Evolutionary conservation across 352 stramenopile genomes (phyloP).

Genomic region (Phytophthora meadii): DNA sequence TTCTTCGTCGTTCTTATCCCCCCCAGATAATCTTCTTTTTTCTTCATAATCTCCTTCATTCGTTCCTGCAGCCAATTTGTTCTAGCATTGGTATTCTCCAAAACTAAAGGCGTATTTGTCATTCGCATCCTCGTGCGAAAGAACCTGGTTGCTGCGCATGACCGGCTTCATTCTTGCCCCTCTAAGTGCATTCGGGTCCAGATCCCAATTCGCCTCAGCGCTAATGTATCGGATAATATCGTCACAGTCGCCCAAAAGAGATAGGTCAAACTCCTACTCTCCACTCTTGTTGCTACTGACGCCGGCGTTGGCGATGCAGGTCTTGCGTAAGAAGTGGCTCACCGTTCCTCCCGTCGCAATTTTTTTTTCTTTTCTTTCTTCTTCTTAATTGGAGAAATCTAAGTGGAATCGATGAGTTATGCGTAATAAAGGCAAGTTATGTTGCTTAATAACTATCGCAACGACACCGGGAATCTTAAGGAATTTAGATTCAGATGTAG

Average conservation of each 20-base stretch:
- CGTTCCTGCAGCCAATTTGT: slow-evolving; percentile 37
- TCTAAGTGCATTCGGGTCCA: slow-evolving; percentile 24
- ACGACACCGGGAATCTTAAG: no score
- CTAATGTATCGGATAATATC: slow-evolving; percentile 77
- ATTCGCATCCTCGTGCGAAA: slow-evolving; percentile 33
- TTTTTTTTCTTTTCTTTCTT: slow-evolving; percentile 64
- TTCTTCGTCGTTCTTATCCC: slow-evolving; percentile 38
- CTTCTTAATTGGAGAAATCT: slow-evolving; percentile 43
- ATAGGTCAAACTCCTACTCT: slow-evolving; percentile 79
- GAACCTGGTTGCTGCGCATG: slow-evolving; percentile 18
- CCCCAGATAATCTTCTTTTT: slow-evolving; percentile 11
- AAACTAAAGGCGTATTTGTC: slow-evolving; percentile 43
- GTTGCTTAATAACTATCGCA: no score
- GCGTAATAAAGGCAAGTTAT: no score
- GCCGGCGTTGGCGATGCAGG: background rate
- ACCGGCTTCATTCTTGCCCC: slow-evolving; percentile 21
- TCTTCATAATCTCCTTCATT: slow-evolving; percentile 23
- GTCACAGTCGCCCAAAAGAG: slow-evolving; percentile 84
- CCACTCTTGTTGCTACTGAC: slow-evolving; percentile 28
- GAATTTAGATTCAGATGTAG: no score
- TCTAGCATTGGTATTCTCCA: slow-evolving; percentile 60
- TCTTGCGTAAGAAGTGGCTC: background rate
- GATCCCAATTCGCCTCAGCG: slow-evolving; percentile 55
- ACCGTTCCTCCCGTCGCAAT: slow-evolving; percentile 21
- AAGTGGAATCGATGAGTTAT: no score